phyloP scores from a whole-genome alignment of 305 asterid species.

The Fraxinus nigra region DNA sequence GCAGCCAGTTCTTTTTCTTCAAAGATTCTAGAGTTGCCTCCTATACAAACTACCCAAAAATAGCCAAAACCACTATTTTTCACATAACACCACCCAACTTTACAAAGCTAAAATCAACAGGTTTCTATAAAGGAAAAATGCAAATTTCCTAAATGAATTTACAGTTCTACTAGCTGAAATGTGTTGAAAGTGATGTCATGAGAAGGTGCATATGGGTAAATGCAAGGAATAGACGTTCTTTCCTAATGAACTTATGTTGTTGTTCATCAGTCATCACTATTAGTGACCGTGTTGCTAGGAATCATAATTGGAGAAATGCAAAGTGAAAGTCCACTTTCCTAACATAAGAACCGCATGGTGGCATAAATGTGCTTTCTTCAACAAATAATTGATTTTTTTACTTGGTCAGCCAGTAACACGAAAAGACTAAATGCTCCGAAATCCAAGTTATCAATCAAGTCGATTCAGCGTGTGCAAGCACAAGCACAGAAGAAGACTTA shows the following conservation, averaged over 20 bases:
- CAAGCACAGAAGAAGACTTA: slow-evolving; percentile 18
- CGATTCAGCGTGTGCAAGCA: slow-evolving; percentile 22
- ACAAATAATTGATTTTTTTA: background rate
- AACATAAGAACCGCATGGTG: background rate
- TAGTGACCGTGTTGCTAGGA: background rate
- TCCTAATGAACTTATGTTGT: background rate
- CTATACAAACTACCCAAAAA: background rate
- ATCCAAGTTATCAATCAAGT: background rate
- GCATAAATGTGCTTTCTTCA: background rate
- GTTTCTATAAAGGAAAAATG: background rate
- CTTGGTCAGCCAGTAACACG: background rate
- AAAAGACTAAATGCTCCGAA: background rate
- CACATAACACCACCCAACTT: background rate
- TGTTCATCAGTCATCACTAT: background rate
- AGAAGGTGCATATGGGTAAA: background rate
- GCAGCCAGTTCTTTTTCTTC: background rate
- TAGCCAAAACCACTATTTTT: background rate
- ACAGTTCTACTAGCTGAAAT: background rate
- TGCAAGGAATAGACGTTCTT: background rate
- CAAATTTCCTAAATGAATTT: background rate
- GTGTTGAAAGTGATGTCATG: background rate
- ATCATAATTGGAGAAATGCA: background rate
- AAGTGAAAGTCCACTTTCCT: background rate
- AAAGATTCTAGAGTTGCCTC: background rate
- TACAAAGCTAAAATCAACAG: background rate